A percentile compares a stretch with the other conserved stretches of the same genome.
These are phyloP conservation scores for Hymenoscyphus scutula DNA, from an alignment of 2,329 filamentous ascomycete species.

Conservation along the genomic window DNA sequence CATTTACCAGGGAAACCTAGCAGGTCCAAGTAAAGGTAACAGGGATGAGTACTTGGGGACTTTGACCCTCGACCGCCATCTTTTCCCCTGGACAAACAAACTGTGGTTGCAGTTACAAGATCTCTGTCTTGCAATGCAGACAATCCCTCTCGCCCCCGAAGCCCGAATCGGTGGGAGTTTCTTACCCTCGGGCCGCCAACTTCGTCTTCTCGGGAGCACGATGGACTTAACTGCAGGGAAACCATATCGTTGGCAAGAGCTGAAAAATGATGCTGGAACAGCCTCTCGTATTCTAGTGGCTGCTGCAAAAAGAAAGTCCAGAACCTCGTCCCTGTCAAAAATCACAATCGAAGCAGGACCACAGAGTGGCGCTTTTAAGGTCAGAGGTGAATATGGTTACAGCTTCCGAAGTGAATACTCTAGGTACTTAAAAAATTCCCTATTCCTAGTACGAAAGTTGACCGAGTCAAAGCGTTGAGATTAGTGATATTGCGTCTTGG, in stretches of 20 bases:
- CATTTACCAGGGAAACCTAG: background rate
- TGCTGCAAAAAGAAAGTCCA: background rate
- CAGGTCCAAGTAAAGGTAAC: background rate
- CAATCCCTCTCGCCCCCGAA: background rate
- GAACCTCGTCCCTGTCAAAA: background rate
- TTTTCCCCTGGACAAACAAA: background rate
- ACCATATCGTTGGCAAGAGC: background rate
- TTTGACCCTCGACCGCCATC: background rate
- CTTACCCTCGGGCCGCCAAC: background rate
- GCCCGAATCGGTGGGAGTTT: background rate
- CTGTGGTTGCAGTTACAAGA: background rate
- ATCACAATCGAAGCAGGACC: background rate
- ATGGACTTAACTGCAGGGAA: background rate
- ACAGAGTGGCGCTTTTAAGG: background rate
- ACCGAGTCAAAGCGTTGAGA: background rate
- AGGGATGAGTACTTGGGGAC: background rate
- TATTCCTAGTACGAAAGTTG: background rate
- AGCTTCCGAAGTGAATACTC: background rate
- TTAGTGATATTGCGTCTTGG: background rate
- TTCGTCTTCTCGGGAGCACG: background rate
- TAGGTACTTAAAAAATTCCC: background rate
- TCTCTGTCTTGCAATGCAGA: background rate
- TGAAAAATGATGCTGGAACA: background rate
- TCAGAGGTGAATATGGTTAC: background rate
- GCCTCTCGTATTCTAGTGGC: background rate